Conservation (phyloP, 73 alveolate species). For the Blepharisma japonicum region DNA sequence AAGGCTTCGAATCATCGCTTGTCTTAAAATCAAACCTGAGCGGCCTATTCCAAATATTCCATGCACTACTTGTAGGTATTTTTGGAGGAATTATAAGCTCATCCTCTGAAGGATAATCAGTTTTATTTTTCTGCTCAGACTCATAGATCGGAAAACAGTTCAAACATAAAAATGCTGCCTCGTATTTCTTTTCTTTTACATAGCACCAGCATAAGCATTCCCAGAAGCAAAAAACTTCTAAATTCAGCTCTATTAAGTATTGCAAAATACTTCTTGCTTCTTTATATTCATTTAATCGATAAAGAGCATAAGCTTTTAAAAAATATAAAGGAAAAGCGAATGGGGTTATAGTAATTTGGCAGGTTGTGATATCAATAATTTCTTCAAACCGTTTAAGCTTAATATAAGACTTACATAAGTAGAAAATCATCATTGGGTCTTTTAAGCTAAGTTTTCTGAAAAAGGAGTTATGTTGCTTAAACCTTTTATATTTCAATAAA, state of each 20-base stretch:
- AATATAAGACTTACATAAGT: neutral
- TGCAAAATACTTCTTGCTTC: neutral
- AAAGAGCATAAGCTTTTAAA: neutral
- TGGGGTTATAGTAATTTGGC: conserved; percentile 7
- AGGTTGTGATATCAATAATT: neutral
- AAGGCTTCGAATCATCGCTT: neutral
- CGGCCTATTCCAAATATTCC: conserved; percentile 24
- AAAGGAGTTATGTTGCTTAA: neutral
- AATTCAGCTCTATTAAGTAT: neutral
- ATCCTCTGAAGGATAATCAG: neutral
- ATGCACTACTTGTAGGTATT: neutral
- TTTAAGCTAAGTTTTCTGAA: neutral
- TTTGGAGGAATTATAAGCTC: neutral
- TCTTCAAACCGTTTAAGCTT: conserved; percentile 13
- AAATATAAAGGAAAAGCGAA: conserved; percentile 27
- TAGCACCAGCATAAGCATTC: neutral
- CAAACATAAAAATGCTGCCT: neutral
- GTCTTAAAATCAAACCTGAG: neutral
- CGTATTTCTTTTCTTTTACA: neutral
- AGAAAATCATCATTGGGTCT: conserved; percentile 26
- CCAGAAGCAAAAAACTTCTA: conserved; percentile 15
- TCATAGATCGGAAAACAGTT: conserved; percentile 2
- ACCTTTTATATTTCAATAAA: conserved; percentile 16
- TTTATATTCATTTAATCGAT: neutral
- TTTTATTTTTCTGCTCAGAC: neutral